Conservation (phyloP, 371 early-diverging fungal genomes). For the Mucor indicus region DNA sequence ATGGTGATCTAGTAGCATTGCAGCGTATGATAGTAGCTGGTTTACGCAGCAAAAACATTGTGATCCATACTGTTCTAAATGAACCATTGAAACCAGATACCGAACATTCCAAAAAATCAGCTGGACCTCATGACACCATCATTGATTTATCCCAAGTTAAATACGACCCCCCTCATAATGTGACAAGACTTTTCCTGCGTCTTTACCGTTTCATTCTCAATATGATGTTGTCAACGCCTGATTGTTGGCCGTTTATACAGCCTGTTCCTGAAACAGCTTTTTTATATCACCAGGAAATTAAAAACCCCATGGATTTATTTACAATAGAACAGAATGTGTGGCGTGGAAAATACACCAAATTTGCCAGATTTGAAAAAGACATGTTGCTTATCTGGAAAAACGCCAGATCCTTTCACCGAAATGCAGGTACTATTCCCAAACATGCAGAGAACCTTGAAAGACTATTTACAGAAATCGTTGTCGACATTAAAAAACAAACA, state of each 20-base stretch:
- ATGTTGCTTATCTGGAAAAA: conserved; percentile 44
- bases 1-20: conserved; percentile 43
- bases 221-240: conserved; percentile 41
- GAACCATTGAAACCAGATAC: background rate
- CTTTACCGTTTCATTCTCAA: conserved; percentile 45
- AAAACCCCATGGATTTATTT: conserved; percentile 39
- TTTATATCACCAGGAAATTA: conserved; percentile 39
- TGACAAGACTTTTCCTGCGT: conserved; percentile 39
- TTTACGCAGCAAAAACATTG: conserved; percentile 32
- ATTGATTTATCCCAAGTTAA: conserved; percentile 26
- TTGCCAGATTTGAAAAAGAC: conserved; percentile 44
- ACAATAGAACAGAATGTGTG: conserved; percentile 43
- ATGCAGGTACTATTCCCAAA: conserved; percentile 35
- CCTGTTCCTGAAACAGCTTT: conserved; percentile 37
- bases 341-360: conserved; percentile 39
- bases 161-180: conserved; percentile 34
- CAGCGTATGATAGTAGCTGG: conserved; percentile 41
- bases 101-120: background rate
- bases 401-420: conserved; percentile 37
- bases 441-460: conserved; percentile 36
- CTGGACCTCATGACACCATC: conserved; percentile 1
- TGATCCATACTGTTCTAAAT: conserved; percentile 26
- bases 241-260: conserved; percentile 46
- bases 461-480: conserved; percentile 35
- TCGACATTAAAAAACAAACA: conserved; percentile 30